Evolutionary conservation across 78 protist genomes (phyloP), one percentile per base, ranked within the genome.

Genomic region (Polysphondylium violaceum): DNA sequence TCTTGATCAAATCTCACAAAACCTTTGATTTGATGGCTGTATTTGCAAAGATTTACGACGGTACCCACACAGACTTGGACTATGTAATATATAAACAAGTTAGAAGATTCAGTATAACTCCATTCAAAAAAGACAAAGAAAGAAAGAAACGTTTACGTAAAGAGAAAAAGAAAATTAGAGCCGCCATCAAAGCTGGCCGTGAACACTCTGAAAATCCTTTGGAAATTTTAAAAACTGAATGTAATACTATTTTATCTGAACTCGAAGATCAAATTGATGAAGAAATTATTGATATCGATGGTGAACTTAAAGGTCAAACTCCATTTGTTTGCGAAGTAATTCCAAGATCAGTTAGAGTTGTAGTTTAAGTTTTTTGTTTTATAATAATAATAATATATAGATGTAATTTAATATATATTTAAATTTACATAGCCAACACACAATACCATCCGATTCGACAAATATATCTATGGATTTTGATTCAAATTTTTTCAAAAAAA

Each of bases 271-370:
- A 83, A 69, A 69, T 83, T 12, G 91, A 83, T 21, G 94, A 88
- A 55, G 94, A 88, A 78, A 69, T 88, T 36, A 78, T 88, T 31
- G 94, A 88, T 76, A 76, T 88, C 6, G 94, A 88, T 67, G 94
- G 94, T 67, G 94, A 88, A 61, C 40, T 88, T 38, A 76, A 64
- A 38, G 94, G 94, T 59, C 43, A 61, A 40, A 88, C 94, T 60
- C 94, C 94, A 44, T 88, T 88, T 25, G 38, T 78, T 25, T 88
- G 94, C 55, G 87, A 76, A 58, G 68, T 88, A 50, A 40, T 88
- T 23, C 94, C 91, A 35, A 64, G 88, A 78, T 64, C 75, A 16
- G 71, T 78, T 36, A 59, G 86, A 17, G 86, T 75, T 31, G 86
- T 75, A 47, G 72, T 75, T 41, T 75, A 75, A 75, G 1, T 25